Percentiles rank a stretch among this genome's conserved stretches.
These are phyloP conservation scores for Myxozyma sirexii DNA, from an alignment of 805 yeast species.

Conservation along the genomic window DNA sequence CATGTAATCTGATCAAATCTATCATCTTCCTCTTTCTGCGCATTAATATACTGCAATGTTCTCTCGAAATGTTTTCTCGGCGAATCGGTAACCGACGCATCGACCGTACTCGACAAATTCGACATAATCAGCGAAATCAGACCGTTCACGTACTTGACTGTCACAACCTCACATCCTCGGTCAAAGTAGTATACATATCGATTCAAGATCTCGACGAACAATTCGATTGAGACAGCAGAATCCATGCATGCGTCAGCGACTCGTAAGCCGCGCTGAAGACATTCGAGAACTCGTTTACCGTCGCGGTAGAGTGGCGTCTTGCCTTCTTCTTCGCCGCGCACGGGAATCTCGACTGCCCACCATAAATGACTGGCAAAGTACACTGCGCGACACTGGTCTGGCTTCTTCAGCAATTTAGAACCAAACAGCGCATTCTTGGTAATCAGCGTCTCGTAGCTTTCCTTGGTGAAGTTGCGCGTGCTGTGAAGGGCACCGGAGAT, in stretches of 20 bases:
- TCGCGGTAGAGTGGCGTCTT: constrained; percentile 48
- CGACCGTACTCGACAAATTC: constrained; percentile 39
- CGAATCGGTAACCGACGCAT: constrained; percentile 41
- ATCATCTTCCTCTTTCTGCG: constrained; percentile 70
- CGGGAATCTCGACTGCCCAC: constrained; percentile 79
- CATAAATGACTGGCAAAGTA: constrained; percentile 87
- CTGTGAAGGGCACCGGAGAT: constrained; percentile 56
- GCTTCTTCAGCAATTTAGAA: constrained; percentile 82
- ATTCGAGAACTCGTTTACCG: constrained; percentile 81
- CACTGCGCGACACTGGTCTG: constrained; percentile 93
- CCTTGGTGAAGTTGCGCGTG: constrained; percentile 56
- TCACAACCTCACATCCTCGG: constrained; percentile 72
- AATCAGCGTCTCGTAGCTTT: constrained; percentile 78
- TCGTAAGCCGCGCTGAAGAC: constrained; percentile 82
- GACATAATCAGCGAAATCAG: constrained; percentile 71
- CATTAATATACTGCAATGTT: constrained; percentile 67
- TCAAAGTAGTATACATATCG: constrained; percentile 82
- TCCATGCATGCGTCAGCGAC: constrained; percentile 96
- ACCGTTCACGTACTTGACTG: constrained; percentile 78
- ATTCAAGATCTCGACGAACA: constrained; percentile 88
- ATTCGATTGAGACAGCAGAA: constrained; percentile 66
- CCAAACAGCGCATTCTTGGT: constrained; percentile 86
- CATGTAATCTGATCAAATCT: constrained; percentile 46
- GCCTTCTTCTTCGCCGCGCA: constrained; percentile 51
- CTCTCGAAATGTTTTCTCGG: constrained; percentile 65